Percentiles rank a stretch among this genome's conserved stretches.
phyloP scores from a whole-genome alignment of 495 filamentous ascomycete species.

The Choiromyces venosus region DNA sequence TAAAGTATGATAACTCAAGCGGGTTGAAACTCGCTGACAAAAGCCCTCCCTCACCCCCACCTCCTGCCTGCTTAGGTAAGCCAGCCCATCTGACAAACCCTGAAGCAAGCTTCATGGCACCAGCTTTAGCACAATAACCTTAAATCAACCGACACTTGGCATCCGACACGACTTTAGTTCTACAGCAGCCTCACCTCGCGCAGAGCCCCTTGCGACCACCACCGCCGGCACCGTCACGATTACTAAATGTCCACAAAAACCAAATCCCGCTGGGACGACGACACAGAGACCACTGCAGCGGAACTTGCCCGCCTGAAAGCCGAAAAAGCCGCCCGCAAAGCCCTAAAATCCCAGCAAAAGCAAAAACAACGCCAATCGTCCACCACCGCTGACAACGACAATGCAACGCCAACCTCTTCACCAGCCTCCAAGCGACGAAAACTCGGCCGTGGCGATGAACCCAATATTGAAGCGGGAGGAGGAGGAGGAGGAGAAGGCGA shows the following conservation, averaged over 20 bases:
- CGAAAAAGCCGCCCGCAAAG: constrained; percentile 87
- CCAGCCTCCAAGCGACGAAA: constrained; percentile 42
- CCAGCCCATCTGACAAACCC: too few species aligned
- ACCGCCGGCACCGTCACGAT: constrained; percentile 18
- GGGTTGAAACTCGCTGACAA: too few species aligned
- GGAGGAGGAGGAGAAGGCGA: constrained; percentile 30
- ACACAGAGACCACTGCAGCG: constrained; percentile 64
- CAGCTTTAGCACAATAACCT: background rate
- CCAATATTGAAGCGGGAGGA: constrained; percentile 39
- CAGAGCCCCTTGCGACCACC: constrained; percentile 12
- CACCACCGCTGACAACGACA: constrained; percentile 36
- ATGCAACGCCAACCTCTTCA: constrained; percentile 10
- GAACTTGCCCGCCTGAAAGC: constrained; percentile 66
- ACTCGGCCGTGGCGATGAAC: constrained; percentile 41
- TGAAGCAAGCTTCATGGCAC: too few species aligned
- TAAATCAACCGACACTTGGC: background rate
- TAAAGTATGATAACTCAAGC: too few species aligned
- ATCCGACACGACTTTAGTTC: background rate
- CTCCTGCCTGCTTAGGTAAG: too few species aligned
- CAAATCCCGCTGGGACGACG: constrained; percentile 83
- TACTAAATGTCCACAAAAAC: constrained; percentile 60
- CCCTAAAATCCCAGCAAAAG: constrained; percentile 77
- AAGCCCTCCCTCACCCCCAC: too few species aligned
- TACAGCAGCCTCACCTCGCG: constrained; percentile 3
- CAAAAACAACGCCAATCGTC: constrained; percentile 57